Evolutionary conservation across 2,329 filamentous ascomycete genomes (phyloP).

Genomic region (Samsoniella hepiali): DNA sequence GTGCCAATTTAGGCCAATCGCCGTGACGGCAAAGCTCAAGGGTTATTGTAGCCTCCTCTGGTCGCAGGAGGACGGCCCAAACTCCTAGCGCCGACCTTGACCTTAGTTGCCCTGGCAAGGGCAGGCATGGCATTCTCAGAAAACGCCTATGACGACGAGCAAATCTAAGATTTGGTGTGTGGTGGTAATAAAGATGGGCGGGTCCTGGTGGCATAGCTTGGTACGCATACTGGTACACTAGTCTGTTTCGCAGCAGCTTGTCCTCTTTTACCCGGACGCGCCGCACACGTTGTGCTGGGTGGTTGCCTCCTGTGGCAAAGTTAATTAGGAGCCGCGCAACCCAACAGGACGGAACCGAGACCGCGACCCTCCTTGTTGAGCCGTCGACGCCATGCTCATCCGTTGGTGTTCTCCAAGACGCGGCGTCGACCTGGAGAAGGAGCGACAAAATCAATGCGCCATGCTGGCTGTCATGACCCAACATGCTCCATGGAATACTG

Average conservation of each 20-base stretch:
- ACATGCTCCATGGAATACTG: background rate
- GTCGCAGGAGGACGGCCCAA: background rate
- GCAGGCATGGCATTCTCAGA: slow-evolving; percentile 6
- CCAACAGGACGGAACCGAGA: background rate
- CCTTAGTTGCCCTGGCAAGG: slow-evolving; percentile 11
- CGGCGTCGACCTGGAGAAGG: background rate
- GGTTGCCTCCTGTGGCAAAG: background rate
- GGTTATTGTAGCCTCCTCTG: background rate
- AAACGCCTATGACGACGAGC: background rate
- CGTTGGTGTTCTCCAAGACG: background rate
- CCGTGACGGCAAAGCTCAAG: background rate
- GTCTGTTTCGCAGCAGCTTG: background rate
- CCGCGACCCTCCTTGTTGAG: background rate
- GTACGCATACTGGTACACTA: background rate
- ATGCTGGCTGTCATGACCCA: background rate
- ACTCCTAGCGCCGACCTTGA: background rate
- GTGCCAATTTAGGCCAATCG: background rate
- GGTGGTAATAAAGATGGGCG: slow-evolving; percentile 13
- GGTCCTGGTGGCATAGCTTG: slow-evolving; percentile 3
- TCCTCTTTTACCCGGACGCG: background rate
- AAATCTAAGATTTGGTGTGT: slow-evolving; percentile 14
- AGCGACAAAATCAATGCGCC: background rate
- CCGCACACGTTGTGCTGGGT: background rate
- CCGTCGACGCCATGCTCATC: background rate
- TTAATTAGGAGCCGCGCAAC: background rate